Evolutionary conservation across 768 basidiomycete species (phyloP).

Genomic region (Zangia roseola): DNA sequence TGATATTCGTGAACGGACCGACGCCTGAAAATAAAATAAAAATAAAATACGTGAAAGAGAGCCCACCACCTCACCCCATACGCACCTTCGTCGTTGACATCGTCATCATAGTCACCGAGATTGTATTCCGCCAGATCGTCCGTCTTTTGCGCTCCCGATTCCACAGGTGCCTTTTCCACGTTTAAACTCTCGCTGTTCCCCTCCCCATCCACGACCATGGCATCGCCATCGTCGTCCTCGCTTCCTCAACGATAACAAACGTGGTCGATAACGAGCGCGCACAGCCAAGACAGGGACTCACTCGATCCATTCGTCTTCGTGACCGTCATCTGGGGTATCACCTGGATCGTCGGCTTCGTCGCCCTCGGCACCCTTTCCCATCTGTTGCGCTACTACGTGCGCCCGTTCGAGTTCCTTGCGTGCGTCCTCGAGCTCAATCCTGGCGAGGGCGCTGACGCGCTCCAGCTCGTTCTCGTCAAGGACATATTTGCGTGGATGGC

Average conservation of each 20-base stretch:
- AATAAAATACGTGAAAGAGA: background rate
- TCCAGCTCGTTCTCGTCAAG: constrained; percentile 89
- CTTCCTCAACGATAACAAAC: constrained; percentile 26
- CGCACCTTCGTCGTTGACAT: constrained; percentile 43
- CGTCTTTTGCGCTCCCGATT: constrained; percentile 31
- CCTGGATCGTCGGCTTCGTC: constrained; percentile 60
- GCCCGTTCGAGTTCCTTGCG: constrained; percentile 80
- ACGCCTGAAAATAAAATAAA: constrained; percentile 37
- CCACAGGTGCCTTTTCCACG: constrained; percentile 14
- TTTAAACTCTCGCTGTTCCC: background rate
- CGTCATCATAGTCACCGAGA: constrained; percentile 89
- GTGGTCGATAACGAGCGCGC: constrained; percentile 10
- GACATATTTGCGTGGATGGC: constrained; percentile 82
- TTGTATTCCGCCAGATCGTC: constrained; percentile 87
- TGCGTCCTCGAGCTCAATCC: constrained; percentile 89
- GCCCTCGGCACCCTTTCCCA: constrained; percentile 65
- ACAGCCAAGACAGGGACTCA: constrained; percentile 45
- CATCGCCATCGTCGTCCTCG: constrained; percentile 43
- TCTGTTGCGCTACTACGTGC: constrained; percentile 69
- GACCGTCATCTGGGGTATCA: constrained; percentile 40
- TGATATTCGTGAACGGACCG: constrained; percentile 93
- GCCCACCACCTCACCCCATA: background rate
- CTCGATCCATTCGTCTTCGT: constrained; percentile 81
- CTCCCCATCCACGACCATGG: constrained; percentile 61
- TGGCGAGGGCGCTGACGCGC: constrained; percentile 83